These are phyloP conservation scores for Sordariomycetes sp. DNA, from an alignment of 2,329 filamentous ascomycete species.

Conservation along the genomic window DNA sequence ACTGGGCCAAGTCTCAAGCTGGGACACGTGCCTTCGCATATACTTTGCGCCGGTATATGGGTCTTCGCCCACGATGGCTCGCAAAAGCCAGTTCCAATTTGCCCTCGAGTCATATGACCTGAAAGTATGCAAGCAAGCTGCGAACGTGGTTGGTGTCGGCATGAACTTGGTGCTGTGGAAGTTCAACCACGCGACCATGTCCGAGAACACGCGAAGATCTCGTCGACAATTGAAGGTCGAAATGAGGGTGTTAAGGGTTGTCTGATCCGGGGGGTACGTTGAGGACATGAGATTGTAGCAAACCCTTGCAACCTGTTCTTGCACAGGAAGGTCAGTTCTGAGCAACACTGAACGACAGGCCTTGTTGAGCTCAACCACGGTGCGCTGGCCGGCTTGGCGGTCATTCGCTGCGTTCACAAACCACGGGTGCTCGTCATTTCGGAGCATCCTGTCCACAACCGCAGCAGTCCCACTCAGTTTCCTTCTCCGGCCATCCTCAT, in stretches of 20 bases:
- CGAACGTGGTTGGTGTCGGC: slow-evolving; percentile 38
- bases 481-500: too few relatives aligned
- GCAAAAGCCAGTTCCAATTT: too few relatives aligned
- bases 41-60: slow-evolving; percentile 26
- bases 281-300: slow-evolving; percentile 61
- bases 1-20: slow-evolving; percentile 15
- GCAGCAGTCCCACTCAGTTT: too few relatives aligned
- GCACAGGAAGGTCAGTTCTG: slow-evolving; percentile 13
- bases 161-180: slow-evolving; percentile 30
- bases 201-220: slow-evolving; percentile 31
- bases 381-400: not conserved
- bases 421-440: too few relatives aligned
- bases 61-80: slow-evolving; percentile 35
- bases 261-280: slow-evolving; percentile 50
- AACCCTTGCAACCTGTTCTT: slow-evolving; percentile 29
- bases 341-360: slow-evolving; percentile 18
- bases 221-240: slow-evolving; percentile 49
- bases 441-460: too few relatives aligned
- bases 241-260: slow-evolving; percentile 64
- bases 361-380: slow-evolving; percentile 20
- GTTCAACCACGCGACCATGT: slow-evolving; percentile 43
- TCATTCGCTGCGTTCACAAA: slow-evolving; percentile 7
- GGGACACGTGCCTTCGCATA: slow-evolving; percentile 21
- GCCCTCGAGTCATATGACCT: too few relatives aligned
- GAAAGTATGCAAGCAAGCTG: slow-evolving; percentile 40